These are phyloP conservation scores for Inonotus hispidus DNA, from an alignment of 1,284 basidiomycete genomes.

Conservation along the genomic window DNA sequence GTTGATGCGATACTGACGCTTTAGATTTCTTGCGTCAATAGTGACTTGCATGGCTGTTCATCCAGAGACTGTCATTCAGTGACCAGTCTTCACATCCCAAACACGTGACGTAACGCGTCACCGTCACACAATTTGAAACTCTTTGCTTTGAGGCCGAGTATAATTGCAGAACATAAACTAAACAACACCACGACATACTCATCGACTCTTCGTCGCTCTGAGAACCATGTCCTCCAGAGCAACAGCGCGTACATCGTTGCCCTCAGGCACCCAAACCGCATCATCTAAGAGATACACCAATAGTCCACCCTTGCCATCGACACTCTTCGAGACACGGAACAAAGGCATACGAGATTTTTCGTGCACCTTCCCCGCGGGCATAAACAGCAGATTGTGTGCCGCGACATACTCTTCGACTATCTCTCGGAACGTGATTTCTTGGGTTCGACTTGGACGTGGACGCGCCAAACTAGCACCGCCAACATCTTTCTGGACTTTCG, in stretches of 20 bases:
- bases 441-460: conserved; percentile 41
- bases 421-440: conserved; percentile 83
- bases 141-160: not conserved
- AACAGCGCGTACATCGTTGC: conserved; percentile 56
- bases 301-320: conserved; percentile 81
- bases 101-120: conserved; percentile 6
- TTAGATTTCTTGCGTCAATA: conserved; percentile 39
- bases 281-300: conserved; percentile 84
- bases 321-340: conserved; percentile 72
- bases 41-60: conserved; percentile 39
- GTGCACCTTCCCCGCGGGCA: conserved; percentile 81
- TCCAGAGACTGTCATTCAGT: not conserved
- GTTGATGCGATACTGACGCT: conserved; percentile 33
- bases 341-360: conserved; percentile 80
- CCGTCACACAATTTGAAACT: not conserved
- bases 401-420: conserved; percentile 88
- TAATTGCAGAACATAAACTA: too few species aligned
- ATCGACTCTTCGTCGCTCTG: conserved; percentile 38
- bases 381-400: conserved; percentile 80
- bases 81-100: not conserved
- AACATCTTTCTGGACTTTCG: not conserved
- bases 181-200: not conserved
- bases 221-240: conserved; percentile 66
- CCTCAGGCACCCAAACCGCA: conserved; percentile 72
- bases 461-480: conserved; percentile 24